A percentile compares a stretch with the other conserved stretches of the same genome.
Conservation (phyloP, 2,329 filamentous ascomycete genomes). For the Cercospora janseana region DNA sequence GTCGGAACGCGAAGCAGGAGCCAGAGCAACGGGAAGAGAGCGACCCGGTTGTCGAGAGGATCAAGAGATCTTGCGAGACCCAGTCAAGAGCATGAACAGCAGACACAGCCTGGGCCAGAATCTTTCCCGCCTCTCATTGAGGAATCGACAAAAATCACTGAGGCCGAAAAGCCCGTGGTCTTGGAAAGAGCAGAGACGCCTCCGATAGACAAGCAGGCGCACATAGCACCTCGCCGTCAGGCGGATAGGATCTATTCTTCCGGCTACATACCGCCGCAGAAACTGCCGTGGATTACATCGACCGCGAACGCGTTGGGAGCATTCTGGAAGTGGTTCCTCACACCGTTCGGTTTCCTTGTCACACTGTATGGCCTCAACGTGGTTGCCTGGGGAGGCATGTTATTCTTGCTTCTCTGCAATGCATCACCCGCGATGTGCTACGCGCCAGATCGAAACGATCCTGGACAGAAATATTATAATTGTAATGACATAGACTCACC, state of each 20-base stretch:
- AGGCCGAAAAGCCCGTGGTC: not conserved
- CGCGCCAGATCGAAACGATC: constrained; percentile 40
- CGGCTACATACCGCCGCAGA: constrained; percentile 44
- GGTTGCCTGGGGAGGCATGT: constrained; percentile 87
- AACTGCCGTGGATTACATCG: constrained; percentile 20
- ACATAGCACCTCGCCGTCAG: constrained; percentile 1
- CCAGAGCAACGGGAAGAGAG: constrained; percentile 22
- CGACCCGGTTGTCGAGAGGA: constrained; percentile 15
- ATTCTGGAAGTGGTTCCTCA: constrained; percentile 72
- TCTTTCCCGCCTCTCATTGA: constrained; percentile 28
- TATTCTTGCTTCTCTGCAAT: constrained; percentile 79
- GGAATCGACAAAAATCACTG: constrained; percentile 17
- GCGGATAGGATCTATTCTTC: constrained; percentile 28
- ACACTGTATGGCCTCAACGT: constrained; percentile 79
- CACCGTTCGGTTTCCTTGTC: constrained; percentile 72
- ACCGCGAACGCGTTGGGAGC: constrained; percentile 47
- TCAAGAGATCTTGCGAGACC: constrained; percentile 8
- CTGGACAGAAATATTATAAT: constrained; percentile 26
- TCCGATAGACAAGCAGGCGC: not conserved
- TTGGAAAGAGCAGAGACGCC: not conserved
- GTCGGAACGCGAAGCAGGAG: constrained; percentile 15
- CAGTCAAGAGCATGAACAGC: not conserved
- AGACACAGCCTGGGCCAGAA: constrained; percentile 8
- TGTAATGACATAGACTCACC: constrained; percentile 54
- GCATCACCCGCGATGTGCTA: constrained; percentile 70